These are phyloP conservation scores for Suhomyces kilbournensis DNA, from an alignment of 805 yeast species.

Conservation along the genomic window DNA sequence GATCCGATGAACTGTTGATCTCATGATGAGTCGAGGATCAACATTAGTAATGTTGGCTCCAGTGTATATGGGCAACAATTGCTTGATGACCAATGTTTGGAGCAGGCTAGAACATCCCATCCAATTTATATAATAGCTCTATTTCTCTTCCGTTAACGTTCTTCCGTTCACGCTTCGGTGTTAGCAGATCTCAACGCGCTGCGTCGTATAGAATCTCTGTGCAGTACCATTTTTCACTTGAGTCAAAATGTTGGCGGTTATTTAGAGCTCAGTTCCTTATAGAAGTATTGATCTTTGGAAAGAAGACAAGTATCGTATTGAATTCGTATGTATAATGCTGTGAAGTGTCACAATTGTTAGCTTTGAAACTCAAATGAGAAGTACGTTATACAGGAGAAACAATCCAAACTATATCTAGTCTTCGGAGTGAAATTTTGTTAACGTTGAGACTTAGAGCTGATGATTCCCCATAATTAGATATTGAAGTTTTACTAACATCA, in stretches of 20 bases:
- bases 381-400: neutral
- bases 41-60: neutral
- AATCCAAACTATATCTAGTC: neutral
- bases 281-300: neutral
- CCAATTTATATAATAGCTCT: neutral
- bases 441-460: neutral
- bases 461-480: neutral
- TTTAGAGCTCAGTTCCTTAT: conserved; percentile 1
- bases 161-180: neutral
- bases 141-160: neutral
- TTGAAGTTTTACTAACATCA: neutral
- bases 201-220: conserved; percentile 4
- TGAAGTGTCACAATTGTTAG: neutral
- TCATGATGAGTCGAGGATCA: neutral
- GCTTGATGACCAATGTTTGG: neutral
- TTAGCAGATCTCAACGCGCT: conserved; percentile 2
- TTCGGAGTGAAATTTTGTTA: neutral
- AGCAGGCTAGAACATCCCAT: neutral
- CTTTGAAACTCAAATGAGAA: neutral
- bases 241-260: conserved; percentile 4
- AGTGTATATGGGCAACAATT: neutral
- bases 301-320: neutral
- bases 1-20: neutral
- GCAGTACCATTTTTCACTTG: conserved; percentile 1
- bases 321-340: neutral